A percentile compares a stretch with the other conserved stretches of the same genome.
These are phyloP conservation scores for Fraxinus albicans DNA, from an alignment of 305 asterid genomes.

Conservation along the genomic window DNA sequence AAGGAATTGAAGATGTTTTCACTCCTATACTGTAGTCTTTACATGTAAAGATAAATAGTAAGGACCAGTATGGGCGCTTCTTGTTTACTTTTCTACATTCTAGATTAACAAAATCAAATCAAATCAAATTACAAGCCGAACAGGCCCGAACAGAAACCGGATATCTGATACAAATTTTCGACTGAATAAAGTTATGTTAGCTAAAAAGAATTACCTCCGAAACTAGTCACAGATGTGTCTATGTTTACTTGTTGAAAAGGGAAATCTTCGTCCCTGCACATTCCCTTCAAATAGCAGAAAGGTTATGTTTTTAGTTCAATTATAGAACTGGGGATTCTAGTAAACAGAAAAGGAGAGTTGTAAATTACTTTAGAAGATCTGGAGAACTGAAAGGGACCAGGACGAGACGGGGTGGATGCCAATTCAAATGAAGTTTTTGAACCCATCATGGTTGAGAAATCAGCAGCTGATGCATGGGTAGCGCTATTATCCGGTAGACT, in stretches of 20 bases:
- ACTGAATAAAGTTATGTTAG: not conserved
- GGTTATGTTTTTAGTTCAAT: not conserved
- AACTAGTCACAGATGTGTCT: constrained; percentile 19
- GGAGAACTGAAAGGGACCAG: constrained; percentile 33
- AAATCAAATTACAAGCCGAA: not conserved
- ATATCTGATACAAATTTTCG: not conserved
- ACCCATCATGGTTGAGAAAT: constrained; percentile 30
- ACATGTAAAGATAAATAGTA: not conserved
- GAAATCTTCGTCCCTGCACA: constrained; percentile 30
- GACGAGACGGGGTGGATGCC: constrained; percentile 33
- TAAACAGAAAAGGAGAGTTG: not conserved
- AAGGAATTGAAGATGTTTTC: constrained; percentile 23
- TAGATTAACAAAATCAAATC: not conserved
- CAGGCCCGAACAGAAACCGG: not conserved
- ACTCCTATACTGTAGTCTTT: constrained; percentile 27
- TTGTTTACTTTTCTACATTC: not conserved
- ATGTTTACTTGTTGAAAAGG: constrained; percentile 24
- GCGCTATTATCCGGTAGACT: constrained; percentile 18
- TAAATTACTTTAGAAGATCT: constrained; percentile 36
- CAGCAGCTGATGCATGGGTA: constrained; percentile 25
- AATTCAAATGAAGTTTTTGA: constrained; percentile 25
- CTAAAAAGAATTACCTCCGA: constrained; percentile 32
- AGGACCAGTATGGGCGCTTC: not conserved
- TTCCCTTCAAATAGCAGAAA: constrained; percentile 29
- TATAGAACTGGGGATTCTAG: not conserved